Evolutionary conservation across 495 filamentous ascomycete species (phyloP), one percentile per base, ranked within the genome.

Genomic region (Copromyces sp.): DNA sequence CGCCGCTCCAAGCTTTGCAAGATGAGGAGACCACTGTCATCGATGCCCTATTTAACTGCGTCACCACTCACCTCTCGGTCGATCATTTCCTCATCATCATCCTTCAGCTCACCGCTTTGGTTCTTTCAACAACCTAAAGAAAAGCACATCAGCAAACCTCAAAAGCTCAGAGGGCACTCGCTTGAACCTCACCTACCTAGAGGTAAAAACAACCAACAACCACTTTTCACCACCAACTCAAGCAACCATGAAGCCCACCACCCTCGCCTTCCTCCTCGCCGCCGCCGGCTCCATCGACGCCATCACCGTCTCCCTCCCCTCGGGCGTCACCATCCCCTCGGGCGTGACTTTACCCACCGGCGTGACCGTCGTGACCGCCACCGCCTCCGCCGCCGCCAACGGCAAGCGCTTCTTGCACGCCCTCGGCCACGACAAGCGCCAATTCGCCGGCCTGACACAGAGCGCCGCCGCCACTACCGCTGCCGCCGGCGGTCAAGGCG

Each of bases 341-440:
- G 75, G 76, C 17, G 76, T 75, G 24, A 74, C 74, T 42, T 76
- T 76, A 4, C 80, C 74, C 39, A 78, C 79, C 29, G 75, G 77
- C 2, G 77, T 84, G 12, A 80, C 74, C 39, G 75, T 79, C 45
- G 78, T 78, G 38, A 65, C 73, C 9, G 73, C 75, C 59, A 32
- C 24, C 32, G 47, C 75, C 12, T 69, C 74, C 20, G 47, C n/a
- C n/a, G n/a, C 74, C 68, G 69, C 72, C 29, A 74, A 72, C 32
- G 73, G 68, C 71, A 44, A 74, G 69, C 47, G 68, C 45, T 59
- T 65, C 53, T 9, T 65, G 53, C 29, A 65, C 29, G 53, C 53
- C 14, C 32, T 65, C 24, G 53, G 53, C 29, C 53, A 7, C 53
- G 24, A 73, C n/a, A 29, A 72, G 70, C 53, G 45, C 47, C 44